Conservation (phyloP, 352 stramenopile genomes). For the Pythium phragmiticola region DNA sequence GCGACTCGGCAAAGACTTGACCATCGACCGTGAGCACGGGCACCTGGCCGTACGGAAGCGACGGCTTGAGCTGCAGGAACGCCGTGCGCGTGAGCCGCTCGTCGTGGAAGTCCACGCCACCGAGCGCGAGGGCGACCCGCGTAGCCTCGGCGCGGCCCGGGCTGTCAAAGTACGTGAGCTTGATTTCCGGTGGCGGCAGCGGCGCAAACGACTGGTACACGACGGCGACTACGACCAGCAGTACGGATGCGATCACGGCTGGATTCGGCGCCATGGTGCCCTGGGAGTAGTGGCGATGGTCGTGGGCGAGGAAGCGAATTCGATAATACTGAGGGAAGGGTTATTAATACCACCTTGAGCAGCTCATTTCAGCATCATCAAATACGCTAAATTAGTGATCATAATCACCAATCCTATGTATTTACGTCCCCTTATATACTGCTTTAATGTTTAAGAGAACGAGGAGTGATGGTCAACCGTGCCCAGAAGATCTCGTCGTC, state of each 20-base stretch:
- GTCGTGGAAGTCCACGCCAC: constrained; percentile 38
- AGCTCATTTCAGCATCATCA: too few species aligned
- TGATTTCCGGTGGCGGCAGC: neutral
- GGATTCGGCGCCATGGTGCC: neutral
- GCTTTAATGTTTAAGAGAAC: too few species aligned
- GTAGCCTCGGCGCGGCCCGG: constrained; percentile 1
- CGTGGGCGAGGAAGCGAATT: too few species aligned
- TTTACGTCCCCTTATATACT: too few species aligned
- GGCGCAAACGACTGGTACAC: constrained; percentile 7
- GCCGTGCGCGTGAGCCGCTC: constrained; percentile 23
- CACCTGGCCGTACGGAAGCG: constrained; percentile 32
- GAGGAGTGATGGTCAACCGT: neutral
- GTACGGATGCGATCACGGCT: neutral
- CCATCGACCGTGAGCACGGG: constrained; percentile 34
- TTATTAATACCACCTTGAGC: too few species aligned
- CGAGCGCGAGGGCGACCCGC: constrained; percentile 29
- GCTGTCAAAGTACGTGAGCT: constrained; percentile 18
- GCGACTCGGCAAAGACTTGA: constrained; percentile 26
- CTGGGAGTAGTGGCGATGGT: too few species aligned
- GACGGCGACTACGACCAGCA: constrained; percentile 4
- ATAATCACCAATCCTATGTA: too few species aligned
- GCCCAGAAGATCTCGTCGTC: neutral
- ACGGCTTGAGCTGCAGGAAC: constrained; percentile 27
- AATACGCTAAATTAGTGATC: too few species aligned
- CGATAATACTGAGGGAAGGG: too few species aligned